These are phyloP conservation scores for Sporothrix brasiliensis DNA, from an alignment of 2,329 filamentous ascomycete species.

Conservation along the genomic window DNA sequence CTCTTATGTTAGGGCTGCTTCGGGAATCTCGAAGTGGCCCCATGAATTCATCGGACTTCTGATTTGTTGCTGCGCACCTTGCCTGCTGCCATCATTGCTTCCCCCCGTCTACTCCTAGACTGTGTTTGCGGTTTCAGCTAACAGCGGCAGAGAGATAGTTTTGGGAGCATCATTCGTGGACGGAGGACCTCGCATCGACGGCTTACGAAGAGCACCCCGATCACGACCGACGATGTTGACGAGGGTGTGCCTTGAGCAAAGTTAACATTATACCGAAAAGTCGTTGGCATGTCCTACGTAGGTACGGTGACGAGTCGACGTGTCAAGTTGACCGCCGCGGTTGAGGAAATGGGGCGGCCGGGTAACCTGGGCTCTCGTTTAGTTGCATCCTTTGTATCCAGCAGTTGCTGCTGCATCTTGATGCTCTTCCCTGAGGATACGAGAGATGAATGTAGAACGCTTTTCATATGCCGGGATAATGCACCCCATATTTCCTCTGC, in stretches of 20 bases:
- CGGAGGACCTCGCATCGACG: neutral
- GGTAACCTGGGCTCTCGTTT: no score
- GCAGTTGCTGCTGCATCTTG: no score
- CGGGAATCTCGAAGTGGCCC: constrained; percentile 48
- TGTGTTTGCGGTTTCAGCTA: neutral
- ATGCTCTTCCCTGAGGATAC: no score
- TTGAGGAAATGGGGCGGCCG: no score
- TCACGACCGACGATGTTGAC: neutral
- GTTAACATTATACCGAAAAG: neutral
- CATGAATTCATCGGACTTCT: constrained; percentile 89
- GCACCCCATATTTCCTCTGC: no score
- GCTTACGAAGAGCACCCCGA: neutral
- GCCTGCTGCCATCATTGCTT: neutral
- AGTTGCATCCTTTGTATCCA: no score
- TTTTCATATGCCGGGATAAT: no score
- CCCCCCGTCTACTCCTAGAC: neutral
- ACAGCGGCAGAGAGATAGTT: constrained; percentile 6
- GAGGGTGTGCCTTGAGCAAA: neutral
- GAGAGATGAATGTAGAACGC: no score
- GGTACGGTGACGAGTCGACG: neutral
- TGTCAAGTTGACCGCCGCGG: no score
- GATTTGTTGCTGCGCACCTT: constrained; percentile 48
- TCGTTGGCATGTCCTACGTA: neutral
- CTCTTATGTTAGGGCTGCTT: constrained; percentile 84
- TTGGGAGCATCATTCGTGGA: no score